Evolutionary conservation across 192 early-diverging fungal genomes (phyloP).

Genomic region (Coemansia umbellata): DNA sequence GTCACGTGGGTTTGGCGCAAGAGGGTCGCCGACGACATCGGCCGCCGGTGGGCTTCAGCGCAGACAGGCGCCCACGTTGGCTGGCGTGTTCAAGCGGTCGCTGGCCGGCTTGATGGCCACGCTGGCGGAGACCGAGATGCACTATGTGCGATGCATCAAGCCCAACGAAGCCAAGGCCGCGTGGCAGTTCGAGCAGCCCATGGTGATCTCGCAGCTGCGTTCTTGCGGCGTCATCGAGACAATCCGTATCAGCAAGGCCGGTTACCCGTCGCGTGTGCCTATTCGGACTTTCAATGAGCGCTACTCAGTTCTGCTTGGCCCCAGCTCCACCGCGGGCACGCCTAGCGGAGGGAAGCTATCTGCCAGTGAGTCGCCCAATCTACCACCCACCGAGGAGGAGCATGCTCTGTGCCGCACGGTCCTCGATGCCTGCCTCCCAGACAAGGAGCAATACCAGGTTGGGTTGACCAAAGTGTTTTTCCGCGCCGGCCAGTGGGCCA

Average conservation of each 20-base stretch:
- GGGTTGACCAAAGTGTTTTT: constrained; percentile 97
- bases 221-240: constrained; percentile 99
- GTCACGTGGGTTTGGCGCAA: constrained; percentile 2
- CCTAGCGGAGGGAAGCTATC: not conserved
- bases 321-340: not conserved
- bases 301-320: constrained; percentile 30
- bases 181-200: constrained; percentile 88
- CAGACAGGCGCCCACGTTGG: constrained; percentile 45
- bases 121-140: constrained; percentile 84
- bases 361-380: not conserved
- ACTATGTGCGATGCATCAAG: constrained; percentile 99
- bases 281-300: constrained; percentile 92
- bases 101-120: constrained; percentile 92
- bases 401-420: constrained; percentile 59
- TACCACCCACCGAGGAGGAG: constrained; percentile 54
- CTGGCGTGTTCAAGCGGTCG: constrained; percentile 57
- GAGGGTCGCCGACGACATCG: not conserved
- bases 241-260: constrained; percentile 96
- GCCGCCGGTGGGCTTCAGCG: constrained; percentile 18
- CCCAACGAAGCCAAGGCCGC: constrained; percentile 91
- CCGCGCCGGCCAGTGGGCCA: constrained; percentile 77
- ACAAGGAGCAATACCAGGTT: constrained; percentile 86
- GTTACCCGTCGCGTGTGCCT: constrained; percentile 88
- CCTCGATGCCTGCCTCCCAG: constrained; percentile 58
- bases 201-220: constrained; percentile 90